Percentiles rank a stretch among this genome's conserved stretches.
phyloP scores from a whole-genome alignment of 805 yeast species.

The Metschnikowia peoriensis region DNA sequence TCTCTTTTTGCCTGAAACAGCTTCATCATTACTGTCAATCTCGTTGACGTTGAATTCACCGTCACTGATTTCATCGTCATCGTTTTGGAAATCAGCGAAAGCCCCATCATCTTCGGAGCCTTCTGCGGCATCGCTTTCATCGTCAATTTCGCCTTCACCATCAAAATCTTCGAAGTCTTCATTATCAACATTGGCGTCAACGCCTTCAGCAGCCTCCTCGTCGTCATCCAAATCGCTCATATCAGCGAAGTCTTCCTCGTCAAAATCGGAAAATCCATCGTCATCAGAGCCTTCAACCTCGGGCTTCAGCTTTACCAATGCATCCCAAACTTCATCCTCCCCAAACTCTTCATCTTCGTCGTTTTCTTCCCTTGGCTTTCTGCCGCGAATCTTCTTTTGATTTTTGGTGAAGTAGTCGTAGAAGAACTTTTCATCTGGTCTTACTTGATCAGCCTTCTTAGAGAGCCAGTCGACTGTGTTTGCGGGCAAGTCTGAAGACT shows the following conservation, averaged over 20 bases:
- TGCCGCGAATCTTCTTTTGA: constrained; percentile 35
- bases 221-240: constrained; percentile 30
- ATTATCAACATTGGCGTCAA: constrained; percentile 5
- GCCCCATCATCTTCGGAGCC: constrained; percentile 30
- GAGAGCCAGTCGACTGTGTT: constrained; percentile 83
- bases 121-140: constrained; percentile 28
- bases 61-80: constrained; percentile 2
- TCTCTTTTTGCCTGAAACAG: constrained; percentile 32
- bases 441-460: constrained; percentile 60
- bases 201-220: constrained; percentile 32
- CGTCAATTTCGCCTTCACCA: constrained; percentile 22
- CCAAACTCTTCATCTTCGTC: constrained; percentile 42
- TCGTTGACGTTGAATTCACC: neutral
- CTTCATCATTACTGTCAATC: constrained; percentile 21
- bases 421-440: constrained; percentile 87
- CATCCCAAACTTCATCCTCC: constrained; percentile 80
- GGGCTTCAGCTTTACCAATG: constrained; percentile 71
- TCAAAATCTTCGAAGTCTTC: constrained; percentile 20
- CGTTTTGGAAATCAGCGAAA: neutral
- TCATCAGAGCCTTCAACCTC: constrained; percentile 52
- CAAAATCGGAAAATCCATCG: constrained; percentile 36
- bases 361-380: constrained; percentile 25
- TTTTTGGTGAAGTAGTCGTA: constrained; percentile 76
- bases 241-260: constrained; percentile 43
- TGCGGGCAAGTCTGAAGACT: constrained; percentile 57